A percentile compares a stretch with the other conserved stretches of the same genome.
These are phyloP conservation scores for Verticillium albo-atrum DNA, from an alignment of 2,329 filamentous ascomycete species.

Conservation along the genomic window DNA sequence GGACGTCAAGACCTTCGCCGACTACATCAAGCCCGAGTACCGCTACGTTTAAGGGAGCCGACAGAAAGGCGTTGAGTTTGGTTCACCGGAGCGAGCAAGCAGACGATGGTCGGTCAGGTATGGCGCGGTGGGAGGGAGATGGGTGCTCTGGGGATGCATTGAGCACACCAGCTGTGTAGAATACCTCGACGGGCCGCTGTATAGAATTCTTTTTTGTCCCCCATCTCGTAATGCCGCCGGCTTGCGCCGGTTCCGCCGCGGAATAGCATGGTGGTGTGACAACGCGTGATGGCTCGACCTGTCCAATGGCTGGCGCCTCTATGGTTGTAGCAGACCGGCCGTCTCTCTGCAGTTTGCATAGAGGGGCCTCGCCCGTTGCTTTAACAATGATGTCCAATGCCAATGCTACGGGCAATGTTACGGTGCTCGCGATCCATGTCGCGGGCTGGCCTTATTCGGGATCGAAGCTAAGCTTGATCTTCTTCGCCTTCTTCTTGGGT, in stretches of 20 bases:
- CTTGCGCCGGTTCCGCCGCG: not conserved
- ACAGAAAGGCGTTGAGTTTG: slow-evolving; percentile 3
- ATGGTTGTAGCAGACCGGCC: not conserved
- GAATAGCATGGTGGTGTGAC: not conserved
- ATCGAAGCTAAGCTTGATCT: slow-evolving; percentile 62
- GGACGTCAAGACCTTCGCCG: slow-evolving; percentile 94
- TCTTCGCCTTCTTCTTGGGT: slow-evolving; percentile 46
- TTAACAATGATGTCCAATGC: too few relatives aligned
- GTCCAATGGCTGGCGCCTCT: not conserved
- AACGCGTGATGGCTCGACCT: not conserved
- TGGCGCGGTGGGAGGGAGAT: slow-evolving; percentile 4
- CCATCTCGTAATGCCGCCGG: not conserved
- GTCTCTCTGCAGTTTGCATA: not conserved
- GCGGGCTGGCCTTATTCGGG: slow-evolving; percentile 7
- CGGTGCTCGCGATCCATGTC: not conserved
- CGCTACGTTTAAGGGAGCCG: slow-evolving; percentile 54
- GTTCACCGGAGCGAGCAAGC: not conserved
- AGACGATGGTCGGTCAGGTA: not conserved
- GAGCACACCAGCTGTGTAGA: slow-evolving; percentile 29
- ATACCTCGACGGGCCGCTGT: slow-evolving; percentile 23
- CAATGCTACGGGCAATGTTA: too few relatives aligned
- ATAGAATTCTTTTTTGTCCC: slow-evolving; percentile 17
- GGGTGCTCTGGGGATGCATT: not conserved
- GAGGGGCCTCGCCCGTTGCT: not conserved
- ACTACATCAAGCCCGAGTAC: slow-evolving; percentile 95